Evolutionary conservation across 176 grass and related monocot species (phyloP), one percentile per base, ranked within the genome.

Genomic region (Hsuehochloa calcarea): DNA sequence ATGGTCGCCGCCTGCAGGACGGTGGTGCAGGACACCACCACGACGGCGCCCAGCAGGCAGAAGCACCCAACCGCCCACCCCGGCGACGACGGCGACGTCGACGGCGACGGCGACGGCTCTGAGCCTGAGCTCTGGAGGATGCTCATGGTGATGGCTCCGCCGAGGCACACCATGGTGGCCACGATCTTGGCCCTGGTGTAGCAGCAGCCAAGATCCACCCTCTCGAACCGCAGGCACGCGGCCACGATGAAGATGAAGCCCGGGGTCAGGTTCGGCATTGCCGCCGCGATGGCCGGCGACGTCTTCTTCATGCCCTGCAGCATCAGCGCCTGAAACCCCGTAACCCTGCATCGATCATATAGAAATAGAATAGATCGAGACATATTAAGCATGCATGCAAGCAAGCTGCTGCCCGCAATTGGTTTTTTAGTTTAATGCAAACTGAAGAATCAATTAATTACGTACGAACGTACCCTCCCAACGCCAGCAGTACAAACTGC

Each of bases 221-320:
- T 87, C 80, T 92, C 90, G 47, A 89, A 84, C 69, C 90, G 54
- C 26, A 76, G 38, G 26, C 51, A 29, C 10, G 49, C 84, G 39
- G 84, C 91, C 41, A 85, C 72, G 15, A 92, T 37, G 75, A 87
- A 92, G 74, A 92, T 85, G 80, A 92, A 75, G 16, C 91, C 91
- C 17, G 87, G 91, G 10, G 87, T 74, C 45, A 92, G 79, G 82
- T 92, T 92, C 6, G 86, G 90, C 90, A 92, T 85, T 3, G 90
- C 83, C 25, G 83, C 51, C 1, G 86, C 90, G 73, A 92, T 84
- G 50, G 82, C 65, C 37, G 86, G 90, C 3, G 90, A 92, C 51
- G 90, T 92, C 65, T 68, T 89, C 72, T 86, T 89, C 54, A 92
- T 83, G 61, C 90, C 90, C 20, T 86, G 41, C 29, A 89, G 68